Conservation (phyloP, 208 protist genomes). For the Crithidia fasciculata region DNA sequence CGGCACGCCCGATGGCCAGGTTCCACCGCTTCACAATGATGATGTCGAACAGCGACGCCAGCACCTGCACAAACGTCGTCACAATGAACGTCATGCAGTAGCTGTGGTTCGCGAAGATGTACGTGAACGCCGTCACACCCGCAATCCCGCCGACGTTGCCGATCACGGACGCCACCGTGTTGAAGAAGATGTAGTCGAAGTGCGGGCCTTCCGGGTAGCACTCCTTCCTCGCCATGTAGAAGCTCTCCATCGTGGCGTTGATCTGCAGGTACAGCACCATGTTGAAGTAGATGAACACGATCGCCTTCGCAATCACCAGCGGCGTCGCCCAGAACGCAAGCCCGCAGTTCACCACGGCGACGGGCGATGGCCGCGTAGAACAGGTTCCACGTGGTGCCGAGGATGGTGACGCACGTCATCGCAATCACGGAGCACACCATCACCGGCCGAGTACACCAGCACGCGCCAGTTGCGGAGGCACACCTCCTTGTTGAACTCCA, state of each 20-base stretch:
- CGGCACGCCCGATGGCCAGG: slow-evolving; percentile 38
- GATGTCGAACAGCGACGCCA: slow-evolving; percentile 60
- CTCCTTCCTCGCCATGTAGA: slow-evolving; percentile 34
- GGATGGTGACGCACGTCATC: slow-evolving; percentile 30
- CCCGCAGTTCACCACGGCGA: slow-evolving; percentile 3
- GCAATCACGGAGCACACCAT: slow-evolving; percentile 29
- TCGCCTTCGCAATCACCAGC: slow-evolving; percentile 45
- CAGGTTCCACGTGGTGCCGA: slow-evolving; percentile 18
- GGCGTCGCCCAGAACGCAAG: slow-evolving; percentile 39
- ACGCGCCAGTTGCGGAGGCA: slow-evolving; percentile 20
- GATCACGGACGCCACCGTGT: slow-evolving; percentile 42
- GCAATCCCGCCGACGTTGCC: slow-evolving; percentile 39
- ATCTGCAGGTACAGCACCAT: slow-evolving; percentile 53
- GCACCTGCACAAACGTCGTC: slow-evolving; percentile 34
- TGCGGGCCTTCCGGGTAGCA: slow-evolving; percentile 42
- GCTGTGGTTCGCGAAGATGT: slow-evolving; percentile 54
- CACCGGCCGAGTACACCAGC: slow-evolving; percentile 24
- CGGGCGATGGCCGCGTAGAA: slow-evolving; percentile 17
- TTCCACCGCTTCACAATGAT: slow-evolving; percentile 65
- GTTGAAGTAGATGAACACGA: slow-evolving; percentile 49
- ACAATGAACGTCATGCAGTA: slow-evolving; percentile 55
- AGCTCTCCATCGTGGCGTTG: slow-evolving; percentile 44
- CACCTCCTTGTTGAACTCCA: slow-evolving; percentile 34
- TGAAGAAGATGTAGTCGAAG: slow-evolving; percentile 55
- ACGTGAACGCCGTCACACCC: slow-evolving; percentile 52